Percentiles rank a stretch among this genome's conserved stretches.
Evolutionary conservation across 2,329 filamentous ascomycete species (phyloP).

Genomic region (Apiospora koreana): DNA sequence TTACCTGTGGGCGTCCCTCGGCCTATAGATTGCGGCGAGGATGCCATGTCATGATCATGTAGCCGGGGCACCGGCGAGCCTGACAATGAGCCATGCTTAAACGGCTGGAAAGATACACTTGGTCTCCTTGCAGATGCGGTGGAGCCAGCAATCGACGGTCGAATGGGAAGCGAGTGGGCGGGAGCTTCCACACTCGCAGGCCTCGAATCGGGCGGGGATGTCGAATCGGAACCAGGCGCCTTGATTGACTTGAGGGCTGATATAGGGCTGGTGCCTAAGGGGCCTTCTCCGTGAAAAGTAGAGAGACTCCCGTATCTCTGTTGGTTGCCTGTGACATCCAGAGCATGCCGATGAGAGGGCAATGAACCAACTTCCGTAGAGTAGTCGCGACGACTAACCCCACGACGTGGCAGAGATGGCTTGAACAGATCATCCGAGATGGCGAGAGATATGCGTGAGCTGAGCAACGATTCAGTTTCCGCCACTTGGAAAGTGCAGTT

Average conservation of each 20-base stretch:
- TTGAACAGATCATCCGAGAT: slow-evolving; percentile 85
- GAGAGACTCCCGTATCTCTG: slow-evolving; percentile 89
- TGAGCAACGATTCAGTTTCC: slow-evolving; percentile 85
- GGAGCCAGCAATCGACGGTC: slow-evolving; percentile 42
- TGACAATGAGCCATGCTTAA: slow-evolving; percentile 94
- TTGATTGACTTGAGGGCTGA: slow-evolving; percentile 75
- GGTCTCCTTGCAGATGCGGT: slow-evolving; percentile 67
- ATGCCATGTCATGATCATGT: slow-evolving; percentile 51
- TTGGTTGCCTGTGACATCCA: slow-evolving; percentile 59
- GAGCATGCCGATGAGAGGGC: slow-evolving; percentile 59
- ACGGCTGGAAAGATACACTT: slow-evolving; percentile 90
- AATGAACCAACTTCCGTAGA: slow-evolving; percentile 70
- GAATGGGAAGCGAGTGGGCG: slow-evolving; percentile 56
- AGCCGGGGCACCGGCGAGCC: slow-evolving; percentile 70
- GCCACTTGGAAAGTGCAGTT: slow-evolving; percentile 91
- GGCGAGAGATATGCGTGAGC: slow-evolving; percentile 84
- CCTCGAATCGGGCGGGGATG: slow-evolving; percentile 56
- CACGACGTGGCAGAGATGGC: slow-evolving; percentile 68
- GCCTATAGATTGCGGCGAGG: slow-evolving; percentile 56
- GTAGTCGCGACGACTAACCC: slow-evolving; percentile 38
- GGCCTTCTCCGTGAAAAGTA: slow-evolving; percentile 81
- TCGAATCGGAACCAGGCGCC: slow-evolving; percentile 60
- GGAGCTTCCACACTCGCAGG: slow-evolving; percentile 47
- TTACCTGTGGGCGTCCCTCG: slow-evolving; percentile 47
- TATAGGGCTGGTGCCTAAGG: slow-evolving; percentile 80